Percentiles rank a stretch among this genome's conserved stretches.
phyloP scores from a whole-genome alignment of 768 basidiomycete genomes.

The Rhizopogon rudus region DNA sequence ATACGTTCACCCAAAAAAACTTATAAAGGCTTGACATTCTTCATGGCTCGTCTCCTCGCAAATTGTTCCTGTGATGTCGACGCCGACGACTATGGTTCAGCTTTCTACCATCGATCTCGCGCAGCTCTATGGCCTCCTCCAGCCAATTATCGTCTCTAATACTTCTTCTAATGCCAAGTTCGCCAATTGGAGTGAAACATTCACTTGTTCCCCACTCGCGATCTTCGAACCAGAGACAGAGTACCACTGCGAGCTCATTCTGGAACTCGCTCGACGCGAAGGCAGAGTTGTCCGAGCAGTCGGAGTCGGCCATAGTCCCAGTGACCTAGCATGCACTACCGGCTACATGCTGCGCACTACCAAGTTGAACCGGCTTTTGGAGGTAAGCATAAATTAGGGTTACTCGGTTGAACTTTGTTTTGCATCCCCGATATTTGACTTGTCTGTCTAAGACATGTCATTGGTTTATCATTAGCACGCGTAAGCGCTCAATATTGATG shows the following conservation, averaged over 20 bases:
- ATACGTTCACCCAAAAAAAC: constrained; percentile 23
- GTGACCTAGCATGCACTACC: constrained; percentile 87
- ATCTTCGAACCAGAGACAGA: constrained; percentile 74
- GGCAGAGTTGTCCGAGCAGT: constrained; percentile 70
- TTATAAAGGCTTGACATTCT: constrained; percentile 20
- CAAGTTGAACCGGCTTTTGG: constrained; percentile 63
- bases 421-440: background rate
- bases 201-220: constrained; percentile 58
- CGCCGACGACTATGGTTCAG: constrained; percentile 24
- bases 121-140: constrained; percentile 48
- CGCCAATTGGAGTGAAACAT: constrained; percentile 86
- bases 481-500: background rate
- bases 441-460: background rate
- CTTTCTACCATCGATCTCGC: constrained; percentile 38
- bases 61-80: constrained; percentile 31
- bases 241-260: constrained; percentile 63
- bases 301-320: constrained; percentile 91
- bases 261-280: constrained; percentile 78
- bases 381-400: constrained; percentile 49
- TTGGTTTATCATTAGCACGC: constrained; percentile 1
- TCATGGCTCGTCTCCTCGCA: constrained; percentile 31
- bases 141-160: constrained; percentile 48
- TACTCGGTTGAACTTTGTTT: constrained; percentile 9
- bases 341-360: constrained; percentile 83
- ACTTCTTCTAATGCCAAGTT: constrained; percentile 43